These are phyloP conservation scores for Cutaneotrichosporon cyanovorans DNA, from an alignment of 1,284 basidiomycete genomes.

Conservation along the genomic window DNA sequence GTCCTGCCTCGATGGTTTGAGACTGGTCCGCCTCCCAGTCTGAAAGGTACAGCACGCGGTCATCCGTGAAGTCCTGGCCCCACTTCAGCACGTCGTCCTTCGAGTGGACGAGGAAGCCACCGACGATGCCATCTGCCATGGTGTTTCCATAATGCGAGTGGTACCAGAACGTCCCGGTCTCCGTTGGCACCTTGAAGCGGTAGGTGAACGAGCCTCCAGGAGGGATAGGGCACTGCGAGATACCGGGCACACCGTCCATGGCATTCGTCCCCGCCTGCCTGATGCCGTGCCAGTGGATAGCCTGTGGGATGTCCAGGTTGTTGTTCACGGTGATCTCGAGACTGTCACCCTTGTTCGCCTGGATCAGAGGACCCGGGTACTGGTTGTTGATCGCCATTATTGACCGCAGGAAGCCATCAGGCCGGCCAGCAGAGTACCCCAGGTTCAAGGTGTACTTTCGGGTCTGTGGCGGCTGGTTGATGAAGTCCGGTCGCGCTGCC, in stretches of 20 bases:
- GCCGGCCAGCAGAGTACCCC: constrained; percentile 1
- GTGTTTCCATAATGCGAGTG: constrained; percentile 33
- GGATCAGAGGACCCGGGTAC: constrained; percentile 23
- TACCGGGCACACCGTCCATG: constrained; percentile 31
- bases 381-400: constrained; percentile 6
- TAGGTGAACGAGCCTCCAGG: constrained; percentile 50
- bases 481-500: too few relatives aligned
- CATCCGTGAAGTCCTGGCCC: constrained; percentile 28
- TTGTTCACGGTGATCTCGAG: constrained; percentile 26
- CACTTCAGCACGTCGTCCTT: constrained; percentile 15
- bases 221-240: constrained; percentile 51
- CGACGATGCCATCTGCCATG: constrained; percentile 28
- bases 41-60: constrained; percentile 20
- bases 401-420: not conserved
- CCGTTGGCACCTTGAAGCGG: constrained; percentile 20
- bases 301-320: constrained; percentile 14
- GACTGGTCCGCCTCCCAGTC: constrained; percentile 28
- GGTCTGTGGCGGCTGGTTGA: too few relatives aligned
- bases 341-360: constrained; percentile 28
- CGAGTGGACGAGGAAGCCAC: constrained; percentile 29
- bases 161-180: constrained; percentile 29
- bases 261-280: constrained; percentile 24
- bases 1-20: constrained; percentile 14
- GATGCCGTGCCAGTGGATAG: constrained; percentile 33
- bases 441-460: constrained; percentile 1